Conservation (phyloP, 2,329 filamentous ascomycete species). For the Delphinella strobiligena region DNA sequence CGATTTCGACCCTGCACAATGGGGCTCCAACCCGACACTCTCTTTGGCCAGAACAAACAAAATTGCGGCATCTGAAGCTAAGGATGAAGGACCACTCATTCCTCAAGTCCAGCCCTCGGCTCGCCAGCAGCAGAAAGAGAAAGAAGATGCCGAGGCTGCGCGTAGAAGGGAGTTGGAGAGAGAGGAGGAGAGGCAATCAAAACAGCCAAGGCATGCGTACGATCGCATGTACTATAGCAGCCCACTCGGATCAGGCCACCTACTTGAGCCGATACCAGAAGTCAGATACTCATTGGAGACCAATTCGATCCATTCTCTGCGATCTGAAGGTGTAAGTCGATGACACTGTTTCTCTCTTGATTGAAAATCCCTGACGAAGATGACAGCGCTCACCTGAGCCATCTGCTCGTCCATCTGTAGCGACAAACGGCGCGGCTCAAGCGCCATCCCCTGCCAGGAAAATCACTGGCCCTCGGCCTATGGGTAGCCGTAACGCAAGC, state of each 20-base stretch:
- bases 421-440: conserved; percentile 3
- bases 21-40: conserved; percentile 34
- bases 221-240: conserved; percentile 18
- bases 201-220: conserved; percentile 3
- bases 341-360: background rate
- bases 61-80: conserved; percentile 34
- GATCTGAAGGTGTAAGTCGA: conserved; percentile 17
- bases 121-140: background rate
- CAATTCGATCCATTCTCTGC: conserved; percentile 17
- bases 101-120: conserved; percentile 27
- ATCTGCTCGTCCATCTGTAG: conserved; percentile 4
- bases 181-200: conserved; percentile 4
- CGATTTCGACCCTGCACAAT: conserved; percentile 33
- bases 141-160: background rate
- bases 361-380: background rate
- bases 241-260: conserved; percentile 24
- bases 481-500: conserved; percentile 22
- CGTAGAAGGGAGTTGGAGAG: conserved; percentile 9
- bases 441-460: conserved; percentile 22
- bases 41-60: conserved; percentile 15
- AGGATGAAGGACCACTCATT: conserved; percentile 47
- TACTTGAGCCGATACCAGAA: conserved; percentile 39
- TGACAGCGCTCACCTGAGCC: conserved; percentile 7
- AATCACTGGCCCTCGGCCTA: conserved; percentile 37
- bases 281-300: conserved; percentile 38